Base-by-base conservation (phyloP, 2,329 filamentous ascomycete genomes). In the Penicillium nordicum region DNA sequence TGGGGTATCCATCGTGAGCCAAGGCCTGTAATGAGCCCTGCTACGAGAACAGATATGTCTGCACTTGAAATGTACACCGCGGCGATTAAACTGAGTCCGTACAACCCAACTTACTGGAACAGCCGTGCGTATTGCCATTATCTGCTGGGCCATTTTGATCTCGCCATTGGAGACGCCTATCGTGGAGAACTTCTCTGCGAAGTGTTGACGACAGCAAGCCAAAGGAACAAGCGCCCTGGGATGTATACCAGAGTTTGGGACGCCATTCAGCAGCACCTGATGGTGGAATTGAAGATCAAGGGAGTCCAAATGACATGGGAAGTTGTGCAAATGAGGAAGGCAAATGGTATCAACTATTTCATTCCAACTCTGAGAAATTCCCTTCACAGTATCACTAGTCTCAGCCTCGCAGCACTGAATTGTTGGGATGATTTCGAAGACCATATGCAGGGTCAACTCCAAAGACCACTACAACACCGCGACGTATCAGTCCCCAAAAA, bases 41-140 rank as follows among this genome's bases (percentile, higher is more conserved):
- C 48, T 23, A 50, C 21, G 2, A 61, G 42, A 44, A 18, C 34
- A 10, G 23, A 48, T 16, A 57, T 61, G 47, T 52, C 55, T 27
- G 55, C 60, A 3, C 57, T 73, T 10, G 70, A 74, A 29, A 69
- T 74, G 65, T 75, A 74, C 55, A 75, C 72, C 1, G 69, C 66
- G 53, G 71, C 71, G 18, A 69, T 74, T 37, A 53, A 63, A 9
- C 51, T 70, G 18, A 73, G 66, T 43, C 72, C 72, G 1, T 74
- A 74, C 52, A 75, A 74, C 42, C 71, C 72, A 9, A 53, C 71
- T 4, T 74, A 74, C 59, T 75, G 72, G 72, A 57, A 68, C 9
- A 71, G 70, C 38, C 64, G 72, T 10, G 71, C 70, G 12, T 74
- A 71, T 51, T 67, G 71, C 14, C 66, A 70, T 59, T 74, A 73